These are phyloP conservation scores for Ephemerocybe angulata DNA, from an alignment of 768 basidiomycete genomes.

Conservation along the genomic window DNA sequence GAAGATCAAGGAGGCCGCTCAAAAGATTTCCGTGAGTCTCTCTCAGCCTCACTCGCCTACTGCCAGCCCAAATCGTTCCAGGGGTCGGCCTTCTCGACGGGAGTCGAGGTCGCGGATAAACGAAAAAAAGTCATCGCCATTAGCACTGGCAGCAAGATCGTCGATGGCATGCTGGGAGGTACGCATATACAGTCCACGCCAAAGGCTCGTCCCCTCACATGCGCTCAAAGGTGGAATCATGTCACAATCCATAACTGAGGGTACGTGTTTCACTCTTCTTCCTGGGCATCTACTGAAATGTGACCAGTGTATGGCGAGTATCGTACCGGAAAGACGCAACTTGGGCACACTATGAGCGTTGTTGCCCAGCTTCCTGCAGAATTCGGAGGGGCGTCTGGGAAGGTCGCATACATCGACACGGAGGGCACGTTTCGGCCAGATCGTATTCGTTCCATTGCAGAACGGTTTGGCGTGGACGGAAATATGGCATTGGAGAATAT, in stretches of 20 bases:
- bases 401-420: conserved; percentile 91
- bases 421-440: conserved; percentile 97
- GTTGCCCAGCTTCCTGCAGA: conserved; percentile 85
- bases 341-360: conserved; percentile 94
- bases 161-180: conserved; percentile 89
- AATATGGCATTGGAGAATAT: conserved; percentile 86
- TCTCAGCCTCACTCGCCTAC: background rate
- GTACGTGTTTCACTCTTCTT: conserved; percentile 28
- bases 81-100: conserved; percentile 92
- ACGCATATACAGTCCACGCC: conserved; percentile 14
- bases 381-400: conserved; percentile 87
- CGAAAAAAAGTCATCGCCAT: conserved; percentile 76
- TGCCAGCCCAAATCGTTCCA: conserved; percentile 23
- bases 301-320: conserved; percentile 88
- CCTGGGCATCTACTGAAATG: conserved; percentile 2
- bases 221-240: conserved; percentile 66
- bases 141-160: conserved; percentile 90
- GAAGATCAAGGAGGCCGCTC: conserved; percentile 93
- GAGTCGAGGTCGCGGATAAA: conserved; percentile 85
- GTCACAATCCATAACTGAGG: conserved; percentile 94
- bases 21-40: conserved; percentile 69
- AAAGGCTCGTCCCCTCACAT: background rate
- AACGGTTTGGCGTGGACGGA: conserved; percentile 90
- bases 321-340: conserved; percentile 92
- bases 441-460: conserved; percentile 85